Evolutionary conservation across 768 basidiomycete genomes (phyloP).

Genomic region (Dacryopinax primogenitus): DNA sequence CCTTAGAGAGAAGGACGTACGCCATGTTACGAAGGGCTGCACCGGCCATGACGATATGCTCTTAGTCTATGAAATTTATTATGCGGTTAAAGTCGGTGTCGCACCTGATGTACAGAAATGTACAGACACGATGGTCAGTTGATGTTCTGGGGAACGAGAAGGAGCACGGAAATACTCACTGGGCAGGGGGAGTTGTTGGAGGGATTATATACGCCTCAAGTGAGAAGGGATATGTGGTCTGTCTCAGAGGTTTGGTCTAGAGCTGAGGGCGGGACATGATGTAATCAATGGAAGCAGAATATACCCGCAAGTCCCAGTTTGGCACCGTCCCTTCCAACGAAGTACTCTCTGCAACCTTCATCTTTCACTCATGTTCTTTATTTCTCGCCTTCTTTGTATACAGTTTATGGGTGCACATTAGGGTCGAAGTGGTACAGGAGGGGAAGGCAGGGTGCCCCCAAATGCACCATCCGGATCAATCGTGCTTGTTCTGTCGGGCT

Average conservation of each 20-base stretch:
- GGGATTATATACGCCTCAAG: conserved; percentile 6
- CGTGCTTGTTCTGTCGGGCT: not conserved
- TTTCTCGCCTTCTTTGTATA: too few relatives aligned
- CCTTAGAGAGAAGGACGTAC: not conserved
- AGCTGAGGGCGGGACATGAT: conserved; percentile 7
- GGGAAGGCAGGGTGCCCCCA: not conserved
- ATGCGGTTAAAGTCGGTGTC: not conserved
- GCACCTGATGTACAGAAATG: conserved; percentile 8
- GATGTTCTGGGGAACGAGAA: not conserved
- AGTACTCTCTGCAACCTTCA: not conserved
- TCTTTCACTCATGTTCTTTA: not conserved
- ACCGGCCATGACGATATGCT: not conserved
- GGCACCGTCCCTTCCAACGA: not conserved
- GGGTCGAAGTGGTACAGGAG: not conserved
- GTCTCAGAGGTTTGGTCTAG: conserved; percentile 7
- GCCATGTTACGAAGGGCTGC: not conserved
- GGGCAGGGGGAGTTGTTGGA: too few relatives aligned
- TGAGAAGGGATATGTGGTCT: conserved; percentile 3
- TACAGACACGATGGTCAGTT: not conserved
- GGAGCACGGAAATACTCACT: not conserved
- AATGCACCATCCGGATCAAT: not conserved
- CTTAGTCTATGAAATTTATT: not conserved
- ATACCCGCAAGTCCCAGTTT: not conserved
- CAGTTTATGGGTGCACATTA: not conserved
- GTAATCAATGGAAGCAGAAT: conserved; percentile 6